Evolutionary conservation across 495 filamentous ascomycete genomes (phyloP).

Genomic region (Aspergillus asperescens): DNA sequence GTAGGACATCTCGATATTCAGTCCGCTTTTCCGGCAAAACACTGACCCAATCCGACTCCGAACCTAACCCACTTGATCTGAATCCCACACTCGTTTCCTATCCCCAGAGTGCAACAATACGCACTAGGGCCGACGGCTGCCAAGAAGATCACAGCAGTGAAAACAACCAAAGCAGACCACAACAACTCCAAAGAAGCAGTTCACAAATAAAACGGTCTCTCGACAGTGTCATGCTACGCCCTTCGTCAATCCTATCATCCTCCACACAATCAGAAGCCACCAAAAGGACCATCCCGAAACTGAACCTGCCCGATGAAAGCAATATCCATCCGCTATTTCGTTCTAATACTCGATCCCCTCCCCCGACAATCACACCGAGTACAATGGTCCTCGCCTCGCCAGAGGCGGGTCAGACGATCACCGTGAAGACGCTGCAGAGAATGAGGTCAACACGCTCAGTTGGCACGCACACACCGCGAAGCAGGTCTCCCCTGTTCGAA

Average conservation of each 20-base stretch:
- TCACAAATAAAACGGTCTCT: constrained; percentile 25
- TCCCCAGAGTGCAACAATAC: constrained; percentile 13
- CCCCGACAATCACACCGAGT: constrained; percentile 59
- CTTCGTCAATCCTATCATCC: constrained; percentile 15
- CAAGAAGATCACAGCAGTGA: constrained; percentile 15
- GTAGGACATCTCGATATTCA: constrained; percentile 29
- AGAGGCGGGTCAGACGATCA: constrained; percentile 61
- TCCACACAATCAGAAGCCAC: constrained; percentile 21
- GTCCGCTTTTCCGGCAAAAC: constrained; percentile 36
- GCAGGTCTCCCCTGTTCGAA: constrained; percentile 25
- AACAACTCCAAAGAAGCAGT: constrained; percentile 12
- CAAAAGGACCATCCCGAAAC: constrained; percentile 11
- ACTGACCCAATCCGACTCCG: constrained; percentile 26
- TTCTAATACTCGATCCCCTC: constrained; percentile 64
- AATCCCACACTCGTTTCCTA: constrained; percentile 17
- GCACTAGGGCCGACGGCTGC: not conserved
- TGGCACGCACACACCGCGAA: constrained; percentile 23
- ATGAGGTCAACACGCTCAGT: constrained; percentile 64
- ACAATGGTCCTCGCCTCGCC: constrained; percentile 69
- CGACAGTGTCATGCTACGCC: constrained; percentile 23
- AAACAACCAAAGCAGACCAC: not conserved
- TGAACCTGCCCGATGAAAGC: constrained; percentile 47
- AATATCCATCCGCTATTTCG: constrained; percentile 86
- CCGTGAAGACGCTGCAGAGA: constrained; percentile 53
- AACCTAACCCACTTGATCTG: constrained; percentile 26